These are phyloP conservation scores for Cladosporium sp. DNA, from an alignment of 2,329 filamentous ascomycete genomes.

Conservation along the genomic window DNA sequence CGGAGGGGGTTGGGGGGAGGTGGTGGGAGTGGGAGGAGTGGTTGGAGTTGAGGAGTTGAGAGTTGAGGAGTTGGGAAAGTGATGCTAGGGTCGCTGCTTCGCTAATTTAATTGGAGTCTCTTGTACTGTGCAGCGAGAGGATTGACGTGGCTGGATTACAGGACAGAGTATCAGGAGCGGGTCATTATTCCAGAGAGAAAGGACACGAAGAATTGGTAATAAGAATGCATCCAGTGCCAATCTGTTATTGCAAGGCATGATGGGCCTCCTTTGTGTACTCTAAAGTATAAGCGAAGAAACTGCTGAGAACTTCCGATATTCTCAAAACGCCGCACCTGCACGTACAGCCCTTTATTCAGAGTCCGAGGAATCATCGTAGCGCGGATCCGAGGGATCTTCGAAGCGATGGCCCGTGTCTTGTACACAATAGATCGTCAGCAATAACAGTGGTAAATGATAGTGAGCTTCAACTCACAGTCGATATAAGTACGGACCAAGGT, in stretches of 20 bases:
- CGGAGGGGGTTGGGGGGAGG: conserved; percentile 23
- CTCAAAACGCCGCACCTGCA: background rate
- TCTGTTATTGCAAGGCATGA: too few relatives aligned
- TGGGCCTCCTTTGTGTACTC: too few relatives aligned
- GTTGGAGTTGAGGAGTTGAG: conserved; percentile 15
- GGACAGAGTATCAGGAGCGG: background rate
- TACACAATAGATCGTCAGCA: too few relatives aligned
- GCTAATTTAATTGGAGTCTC: too few relatives aligned
- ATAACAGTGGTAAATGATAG: background rate
- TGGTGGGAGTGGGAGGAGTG: conserved; percentile 26
- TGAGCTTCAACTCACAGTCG: background rate
- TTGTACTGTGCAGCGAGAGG: background rate
- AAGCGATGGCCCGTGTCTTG: too few relatives aligned
- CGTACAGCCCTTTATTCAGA: background rate
- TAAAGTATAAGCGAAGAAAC: background rate
- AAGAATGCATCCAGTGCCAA: too few relatives aligned
- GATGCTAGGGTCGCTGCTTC: too few relatives aligned
- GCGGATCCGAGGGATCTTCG: too few relatives aligned
- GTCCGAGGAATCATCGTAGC: background rate
- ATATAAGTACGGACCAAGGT: background rate
- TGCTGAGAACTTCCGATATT: background rate
- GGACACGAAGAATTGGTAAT: too few relatives aligned
- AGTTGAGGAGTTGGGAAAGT: background rate
- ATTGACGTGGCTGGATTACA: background rate
- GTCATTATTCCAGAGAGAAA: too few relatives aligned